Base-by-base conservation (phyloP, 139 green algal genomes). In the Volvox africanus region DNA sequence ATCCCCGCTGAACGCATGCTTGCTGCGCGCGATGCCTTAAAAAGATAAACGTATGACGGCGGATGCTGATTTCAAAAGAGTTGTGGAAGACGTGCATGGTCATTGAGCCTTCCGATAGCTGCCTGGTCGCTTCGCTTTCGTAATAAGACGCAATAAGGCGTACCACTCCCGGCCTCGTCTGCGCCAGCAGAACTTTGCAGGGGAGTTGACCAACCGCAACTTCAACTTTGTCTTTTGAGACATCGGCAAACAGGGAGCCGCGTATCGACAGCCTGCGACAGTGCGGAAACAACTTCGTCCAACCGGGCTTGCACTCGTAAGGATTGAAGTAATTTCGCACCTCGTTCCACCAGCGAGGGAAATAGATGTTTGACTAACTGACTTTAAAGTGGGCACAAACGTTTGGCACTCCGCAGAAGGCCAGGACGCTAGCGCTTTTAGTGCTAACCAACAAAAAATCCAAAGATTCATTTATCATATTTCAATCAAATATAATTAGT, bases 241-340 rank as follows among this genome's bases (percentile, higher is more conserved):
- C 13, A 36, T 80, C 73, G 26, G 73, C 2, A 80, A 80, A 2
- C 73, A 44, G n/a, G 17, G 73, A 80, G 24, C n/a, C 73, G 28
- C 33, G 35, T 22, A 80, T 37, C 35, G 73, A 80, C 28, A 80
- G 73, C 73, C 73, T 80, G 73, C 73, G 68, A 76, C 68, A 76
- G 24, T 6, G 68, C 68, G 26, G 68, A 3, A 28, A 76, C 22
- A 76, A 76, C 68, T n/a, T 28, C 68, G 68, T 33, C 68, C 68
- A 5, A n/a, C 68, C 5, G 24, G 24, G 24, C 22, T n/a, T 76
- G 44, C 44, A 55, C 9, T 55, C 44, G 44, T 55, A 55, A 55
- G 9, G 9, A 55, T 5, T 55, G 44, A 9, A 9, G 9, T 55
- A 55, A 55, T 55, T 55, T 55, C 44, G 9, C 68, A 76, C 68